Evolutionary conservation across 1,284 basidiomycete species (phyloP), one percentile per base, ranked within the genome.

Genomic region (Trichosporon coremiiforme): DNA sequence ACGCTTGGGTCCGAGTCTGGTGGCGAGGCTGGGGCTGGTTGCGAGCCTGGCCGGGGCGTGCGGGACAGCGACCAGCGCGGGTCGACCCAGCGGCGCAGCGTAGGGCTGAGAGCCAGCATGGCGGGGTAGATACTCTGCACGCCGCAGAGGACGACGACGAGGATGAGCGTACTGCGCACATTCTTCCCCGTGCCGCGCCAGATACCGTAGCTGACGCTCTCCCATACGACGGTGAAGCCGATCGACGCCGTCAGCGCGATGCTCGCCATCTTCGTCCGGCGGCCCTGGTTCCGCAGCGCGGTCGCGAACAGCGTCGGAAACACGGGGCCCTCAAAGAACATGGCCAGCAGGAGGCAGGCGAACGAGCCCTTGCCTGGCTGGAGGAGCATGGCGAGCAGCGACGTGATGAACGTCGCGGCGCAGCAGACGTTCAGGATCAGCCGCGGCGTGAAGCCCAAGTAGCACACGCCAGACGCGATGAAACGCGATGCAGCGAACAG

Each of bases 231-330:
- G 0, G 77, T 75, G 15, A 76, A 77, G 10, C 70, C 73, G 4
- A 81, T 78, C 0, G 78, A 73, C 65, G 75, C 77, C 0, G 75
- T 76, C 25, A 82, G 66, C 9, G 69, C 71, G 7, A 79, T 77
- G 9, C 79, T 76, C 4, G 76, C 76, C 31, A 75, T 68, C 71
- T 82, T 82, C 4, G 80, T 81, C 45, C 77, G 71, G 55, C 73
- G 70, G 8, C 82, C 82, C 66, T 80, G 79, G 15, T 76, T 74
- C 0, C 82, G 78, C 1, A 82, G 67, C 0, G 75, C 76, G 36
- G 80, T 81, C 25, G 82, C 81, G 75, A 79, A 83, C 7, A 84
- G 31, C 0, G 78, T 76, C 6, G 82, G 82, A 73, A 84, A 83
- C 31, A 82, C 79, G 31, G 81, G 75, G 5, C 77, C 74, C 71